Base-by-base conservation (phyloP, 1,139 yeast species). In the Martiniozyma asiatica region DNA sequence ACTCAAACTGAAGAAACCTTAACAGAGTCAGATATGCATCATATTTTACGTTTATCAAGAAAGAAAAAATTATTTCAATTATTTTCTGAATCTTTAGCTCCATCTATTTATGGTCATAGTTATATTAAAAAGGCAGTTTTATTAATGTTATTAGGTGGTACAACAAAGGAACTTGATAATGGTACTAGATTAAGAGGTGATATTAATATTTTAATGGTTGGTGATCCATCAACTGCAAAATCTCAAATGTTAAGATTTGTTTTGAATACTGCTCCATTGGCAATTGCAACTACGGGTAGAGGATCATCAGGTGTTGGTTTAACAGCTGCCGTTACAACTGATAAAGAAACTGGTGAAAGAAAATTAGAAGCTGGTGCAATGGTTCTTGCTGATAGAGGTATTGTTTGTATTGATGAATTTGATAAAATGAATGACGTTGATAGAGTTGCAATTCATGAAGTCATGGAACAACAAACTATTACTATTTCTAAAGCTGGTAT, bases 251-350 rank as follows among this genome's bases (percentile, higher is more conserved):
- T 89, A 39, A 68, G 98, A 44, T 89, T 89, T 52, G 97, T 92
- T 13, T 63, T 89, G 39, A 89, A 89, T 53, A 89, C 97, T 0
- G 98, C 98, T 0, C 66, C 93, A 2, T 63, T 89, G 45, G 98
- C 98, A 2, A 87, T 89, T 46, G 96, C 98, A 17, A 92, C 99
- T 2, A 92, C 99, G 1, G 99, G 99, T 62, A 74, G 95, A 55
- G 99, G 98, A 37, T 87, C 97, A 11, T 87, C 98, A 0, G 99
- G 98, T 56, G 99, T 92, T 29, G 99, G 98, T 80, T 70, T 89
- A 50, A 89, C 99, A 0, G 99, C 99, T 10, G 98, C 99, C 0
- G 99, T 89, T 4, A 87, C 97, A 3, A 73, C 89, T 3, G 99
- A 89, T 55, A 78, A 78, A 48, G 98, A 89, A 55, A 89, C 98